Percentiles rank a stretch among this genome's conserved stretches.
These are phyloP conservation scores for Tuber umbilicatum DNA, from an alignment of 495 filamentous ascomycete species.

Conservation along the genomic window DNA sequence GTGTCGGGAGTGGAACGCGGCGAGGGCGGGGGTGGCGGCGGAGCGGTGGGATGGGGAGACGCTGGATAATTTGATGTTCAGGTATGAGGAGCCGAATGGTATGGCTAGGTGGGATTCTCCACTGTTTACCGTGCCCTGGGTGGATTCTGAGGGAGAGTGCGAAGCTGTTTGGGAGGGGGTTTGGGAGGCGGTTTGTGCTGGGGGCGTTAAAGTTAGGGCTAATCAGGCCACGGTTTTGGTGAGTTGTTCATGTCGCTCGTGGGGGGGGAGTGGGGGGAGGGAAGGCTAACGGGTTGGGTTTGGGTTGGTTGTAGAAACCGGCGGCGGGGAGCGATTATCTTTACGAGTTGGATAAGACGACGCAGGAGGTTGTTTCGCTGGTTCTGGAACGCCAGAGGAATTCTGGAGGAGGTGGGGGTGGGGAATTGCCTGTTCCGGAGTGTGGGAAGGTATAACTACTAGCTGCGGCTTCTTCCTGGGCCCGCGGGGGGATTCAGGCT, in stretches of 20 bases:
- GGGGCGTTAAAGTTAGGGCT: constrained; percentile 58
- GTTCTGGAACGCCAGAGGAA: constrained; percentile 63
- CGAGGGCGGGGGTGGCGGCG: constrained; percentile 44
- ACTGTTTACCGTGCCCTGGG: constrained; percentile 79
- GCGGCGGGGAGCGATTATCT: constrained; percentile 69
- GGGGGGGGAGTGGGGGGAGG: not conserved
- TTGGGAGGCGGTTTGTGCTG: constrained; percentile 70
- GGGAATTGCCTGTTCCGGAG: constrained; percentile 45
- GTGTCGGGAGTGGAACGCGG: constrained; percentile 35
- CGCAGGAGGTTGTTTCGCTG: constrained; percentile 70
- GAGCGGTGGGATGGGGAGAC: constrained; percentile 60
- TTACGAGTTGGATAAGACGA: constrained; percentile 75
- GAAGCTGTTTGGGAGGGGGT: constrained; percentile 55
- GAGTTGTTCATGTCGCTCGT: constrained; percentile 12
- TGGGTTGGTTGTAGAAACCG: constrained; percentile 46
- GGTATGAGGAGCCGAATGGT: constrained; percentile 92
- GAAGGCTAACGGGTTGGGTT: constrained; percentile 9
- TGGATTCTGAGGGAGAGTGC: constrained; percentile 59
- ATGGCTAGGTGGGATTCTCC: constrained; percentile 95
- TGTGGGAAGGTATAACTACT: constrained; percentile 41
- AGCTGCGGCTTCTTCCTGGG: constrained; percentile 39
- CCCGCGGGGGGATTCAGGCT: constrained; percentile 33
- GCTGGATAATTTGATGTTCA: constrained; percentile 87
- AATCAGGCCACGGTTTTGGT: constrained; percentile 75
- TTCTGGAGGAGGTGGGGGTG: constrained; percentile 47